phyloP scores from a whole-genome alignment of 2,329 filamentous ascomycete genomes.

The Claviceps citrina region DNA sequence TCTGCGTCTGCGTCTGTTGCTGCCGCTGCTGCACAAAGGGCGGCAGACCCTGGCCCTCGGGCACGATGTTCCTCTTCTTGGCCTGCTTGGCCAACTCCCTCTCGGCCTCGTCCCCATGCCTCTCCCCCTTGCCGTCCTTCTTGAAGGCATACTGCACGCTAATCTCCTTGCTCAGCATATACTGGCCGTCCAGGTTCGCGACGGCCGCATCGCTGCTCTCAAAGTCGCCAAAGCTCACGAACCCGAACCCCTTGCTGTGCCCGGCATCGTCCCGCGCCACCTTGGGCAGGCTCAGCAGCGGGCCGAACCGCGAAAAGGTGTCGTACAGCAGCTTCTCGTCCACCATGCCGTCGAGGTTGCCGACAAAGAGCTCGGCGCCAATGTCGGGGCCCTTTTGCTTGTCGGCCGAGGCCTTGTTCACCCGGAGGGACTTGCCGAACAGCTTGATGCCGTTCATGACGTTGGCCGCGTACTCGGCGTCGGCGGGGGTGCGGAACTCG shows the following conservation, averaged over 20 bases:
- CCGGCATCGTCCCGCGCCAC: constrained; percentile 81
- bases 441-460: constrained; percentile 93
- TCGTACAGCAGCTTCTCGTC: constrained; percentile 94
- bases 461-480: constrained; percentile 90
- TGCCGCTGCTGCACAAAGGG: constrained; percentile 46
- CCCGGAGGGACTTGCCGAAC: constrained; percentile 85
- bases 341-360: constrained; percentile 85
- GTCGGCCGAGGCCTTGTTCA: constrained; percentile 86
- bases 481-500: constrained; percentile 88
- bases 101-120: constrained; percentile 89
- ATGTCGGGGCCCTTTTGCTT: constrained; percentile 90
- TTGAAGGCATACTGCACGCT: constrained; percentile 98
- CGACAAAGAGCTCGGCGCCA: constrained; percentile 91
- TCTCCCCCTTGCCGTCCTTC: constrained; percentile 93
- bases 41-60: constrained; percentile 61
- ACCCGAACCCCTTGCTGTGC: constrained; percentile 87
- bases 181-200: constrained; percentile 86
- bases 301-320: constrained; percentile 82
- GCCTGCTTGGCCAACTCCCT: constrained; percentile 81
- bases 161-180: constrained; percentile 91
- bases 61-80: constrained; percentile 83
- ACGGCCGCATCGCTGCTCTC: constrained; percentile 87
- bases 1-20: constrained; percentile 22
- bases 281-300: constrained; percentile 71
- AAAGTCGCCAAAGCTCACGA: constrained; percentile 85